Evolutionary conservation across 2,329 filamentous ascomycete species (phyloP).

Genomic region (Paramyrothecium sp.): DNA sequence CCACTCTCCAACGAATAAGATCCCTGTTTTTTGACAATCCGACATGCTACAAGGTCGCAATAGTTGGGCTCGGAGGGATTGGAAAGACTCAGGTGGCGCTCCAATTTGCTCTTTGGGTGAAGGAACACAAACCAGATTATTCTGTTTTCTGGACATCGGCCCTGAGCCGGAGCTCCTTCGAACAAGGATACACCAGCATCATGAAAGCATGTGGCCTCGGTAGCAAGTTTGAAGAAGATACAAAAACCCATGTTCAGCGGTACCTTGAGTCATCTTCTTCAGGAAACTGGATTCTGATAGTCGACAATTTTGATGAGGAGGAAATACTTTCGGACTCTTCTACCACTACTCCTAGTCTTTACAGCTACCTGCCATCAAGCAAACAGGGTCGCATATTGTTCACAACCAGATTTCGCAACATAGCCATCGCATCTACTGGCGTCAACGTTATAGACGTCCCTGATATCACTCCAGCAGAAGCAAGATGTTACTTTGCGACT

Average conservation of each 20-base stretch:
- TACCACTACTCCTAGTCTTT: conserved; percentile 18
- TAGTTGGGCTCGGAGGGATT: conserved; percentile 12
- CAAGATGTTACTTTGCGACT: background rate
- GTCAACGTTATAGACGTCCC: background rate
- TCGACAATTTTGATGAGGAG: conserved; percentile 8
- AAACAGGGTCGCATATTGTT: conserved; percentile 3
- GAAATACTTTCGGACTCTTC: background rate
- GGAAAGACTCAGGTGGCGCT: conserved; percentile 6
- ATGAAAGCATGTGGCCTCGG: conserved; percentile 24
- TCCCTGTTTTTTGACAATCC: conserved; percentile 17
- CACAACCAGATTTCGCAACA: conserved; percentile 1
- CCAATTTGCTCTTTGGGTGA: conserved; percentile 30
- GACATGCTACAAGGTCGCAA: conserved; percentile 11
- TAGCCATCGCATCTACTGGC: conserved; percentile 1
- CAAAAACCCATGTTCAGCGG: conserved; percentile 58
- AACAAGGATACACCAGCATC: conserved; percentile 31
- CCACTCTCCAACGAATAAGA: too few relatives aligned
- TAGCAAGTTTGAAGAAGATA: conserved; percentile 49
- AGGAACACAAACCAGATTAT: conserved; percentile 26
- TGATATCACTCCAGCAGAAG: background rate
- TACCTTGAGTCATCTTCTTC: conserved; percentile 18
- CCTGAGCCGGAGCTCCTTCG: conserved; percentile 26
- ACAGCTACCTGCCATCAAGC: background rate
- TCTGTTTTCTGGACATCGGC: conserved; percentile 39
- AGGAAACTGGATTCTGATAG: conserved; percentile 12